A percentile compares a stretch with the other conserved stretches of the same genome.
Conservation (phyloP, 2,329 filamentous ascomycete species). For the Calonectria pseudoreteaudii region DNA sequence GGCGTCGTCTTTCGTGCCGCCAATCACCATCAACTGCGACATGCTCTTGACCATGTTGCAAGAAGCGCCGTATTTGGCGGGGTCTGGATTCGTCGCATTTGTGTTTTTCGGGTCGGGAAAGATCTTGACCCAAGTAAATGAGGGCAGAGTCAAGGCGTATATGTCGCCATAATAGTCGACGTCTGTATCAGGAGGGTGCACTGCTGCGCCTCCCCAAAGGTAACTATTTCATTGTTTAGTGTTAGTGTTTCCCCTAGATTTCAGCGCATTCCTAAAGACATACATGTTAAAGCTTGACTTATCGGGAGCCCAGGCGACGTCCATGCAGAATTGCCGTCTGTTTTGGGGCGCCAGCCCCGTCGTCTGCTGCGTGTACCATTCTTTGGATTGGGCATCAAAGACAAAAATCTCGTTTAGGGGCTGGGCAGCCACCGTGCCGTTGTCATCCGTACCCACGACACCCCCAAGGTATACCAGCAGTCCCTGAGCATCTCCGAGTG, state of each 20-base stretch:
- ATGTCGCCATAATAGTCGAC: constrained; percentile 65
- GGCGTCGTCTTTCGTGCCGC: no score
- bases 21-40: no score
- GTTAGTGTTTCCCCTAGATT: neutral
- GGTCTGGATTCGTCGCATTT: constrained; percentile 34
- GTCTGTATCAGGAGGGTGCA: constrained; percentile 40
- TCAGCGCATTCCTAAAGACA: neutral
- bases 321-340: constrained; percentile 69
- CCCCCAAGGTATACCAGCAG: constrained; percentile 72
- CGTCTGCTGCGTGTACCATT: constrained; percentile 47
- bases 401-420: constrained; percentile 63
- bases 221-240: constrained; percentile 48
- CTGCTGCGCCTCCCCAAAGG: constrained; percentile 67
- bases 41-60: constrained; percentile 58
- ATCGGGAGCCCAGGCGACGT: constrained; percentile 67
- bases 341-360: constrained; percentile 60
- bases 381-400: constrained; percentile 60
- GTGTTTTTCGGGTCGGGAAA: constrained; percentile 51
- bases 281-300: constrained; percentile 72
- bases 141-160: constrained; percentile 54
- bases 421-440: constrained; percentile 40
- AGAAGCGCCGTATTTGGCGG: constrained; percentile 60
- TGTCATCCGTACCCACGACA: constrained; percentile 43
- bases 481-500: constrained; percentile 64
- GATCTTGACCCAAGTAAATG: constrained; percentile 69